Base-by-base conservation (phyloP, 371 early-diverging fungal species). In the Zancudomyces culisetae region DNA sequence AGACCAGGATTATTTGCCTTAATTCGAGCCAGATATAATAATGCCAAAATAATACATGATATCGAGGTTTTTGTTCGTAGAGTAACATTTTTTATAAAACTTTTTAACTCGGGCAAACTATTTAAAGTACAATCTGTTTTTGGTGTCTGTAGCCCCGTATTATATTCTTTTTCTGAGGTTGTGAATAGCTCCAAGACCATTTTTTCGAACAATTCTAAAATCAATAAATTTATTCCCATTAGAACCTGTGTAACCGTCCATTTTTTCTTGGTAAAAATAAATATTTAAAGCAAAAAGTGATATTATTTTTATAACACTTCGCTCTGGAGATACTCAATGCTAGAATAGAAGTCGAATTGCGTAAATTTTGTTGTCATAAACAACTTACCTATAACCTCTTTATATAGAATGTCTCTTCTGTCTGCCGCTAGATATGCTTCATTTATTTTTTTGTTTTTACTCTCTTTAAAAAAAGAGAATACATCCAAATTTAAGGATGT, bases 21-120 rank as follows among this genome's bases (percentile, higher is more conserved):
- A 22, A 78, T 67, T 22, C 79, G 53, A 4, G 65, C 62, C 42
- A 80, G 58, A 42, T 74, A 78, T 27, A 74, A 54, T 27, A 78
- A 60, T 41, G 76, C 78, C 23, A 69, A 49, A 26, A 64, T 57
- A 52, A 79, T 63, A 39, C 67, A 64, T 13, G 61, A 60, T 29
- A 62, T 51, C 21, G 71, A 65, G 26, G 71, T 66, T 42, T 70
- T 70, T 3, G 77, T 77, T 55, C 79, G 63, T 28, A 59, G 56
- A 52, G 70, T 62, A 23, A 76, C 58, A 49, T 66, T 62, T 53
- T 58, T 61, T 35, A 67, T 50, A 30, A 67, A 67, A 42, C 61
- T 66, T 19, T 65, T 59, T 43, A 66, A 58, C 19, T 55, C 54
- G 8, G 67, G 67, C 26, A 64, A 35, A 15, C 15, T 6, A 15